These are phyloP conservation scores for Ceriops decandra DNA, from an alignment of 345 rosid genomes.

Conservation along the genomic window DNA sequence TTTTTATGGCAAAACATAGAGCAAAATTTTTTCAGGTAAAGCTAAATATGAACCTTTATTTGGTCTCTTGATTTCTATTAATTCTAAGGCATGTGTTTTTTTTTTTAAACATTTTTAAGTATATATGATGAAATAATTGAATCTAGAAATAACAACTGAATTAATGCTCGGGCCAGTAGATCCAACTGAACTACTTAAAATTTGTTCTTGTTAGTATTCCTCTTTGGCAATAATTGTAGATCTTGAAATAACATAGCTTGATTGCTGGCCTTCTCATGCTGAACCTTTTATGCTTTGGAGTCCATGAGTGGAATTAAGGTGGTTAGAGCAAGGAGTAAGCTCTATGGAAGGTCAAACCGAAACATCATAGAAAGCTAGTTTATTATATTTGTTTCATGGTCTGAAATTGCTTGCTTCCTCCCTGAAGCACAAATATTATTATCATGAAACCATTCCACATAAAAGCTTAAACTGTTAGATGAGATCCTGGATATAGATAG, in stretches of 20 bases:
- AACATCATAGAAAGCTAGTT: background rate
- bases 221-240: background rate
- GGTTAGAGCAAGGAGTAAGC: background rate
- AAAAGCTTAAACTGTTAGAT: too few relatives aligned
- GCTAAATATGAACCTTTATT: background rate
- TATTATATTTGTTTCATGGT: background rate
- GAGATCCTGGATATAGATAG: too few relatives aligned
- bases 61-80: background rate
- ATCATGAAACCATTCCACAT: too few relatives aligned
- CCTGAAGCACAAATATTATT: too few relatives aligned
- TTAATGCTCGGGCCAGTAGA: background rate
- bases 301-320: background rate
- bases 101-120: too few relatives aligned
- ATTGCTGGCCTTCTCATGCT: background rate
- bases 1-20: conserved; percentile 85
- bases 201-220: background rate
- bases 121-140: too few relatives aligned
- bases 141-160: too few relatives aligned
- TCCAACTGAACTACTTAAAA: background rate
- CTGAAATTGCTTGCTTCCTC: background rate
- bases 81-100: too few relatives aligned
- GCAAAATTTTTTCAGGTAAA: conserved; percentile 88
- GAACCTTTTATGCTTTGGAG: background rate
- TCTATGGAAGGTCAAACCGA: background rate
- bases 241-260: too few relatives aligned